Evolutionary conservation across 108 stramenopile species (phyloP).

Genomic region (Thalassiosira profunda): DNA sequence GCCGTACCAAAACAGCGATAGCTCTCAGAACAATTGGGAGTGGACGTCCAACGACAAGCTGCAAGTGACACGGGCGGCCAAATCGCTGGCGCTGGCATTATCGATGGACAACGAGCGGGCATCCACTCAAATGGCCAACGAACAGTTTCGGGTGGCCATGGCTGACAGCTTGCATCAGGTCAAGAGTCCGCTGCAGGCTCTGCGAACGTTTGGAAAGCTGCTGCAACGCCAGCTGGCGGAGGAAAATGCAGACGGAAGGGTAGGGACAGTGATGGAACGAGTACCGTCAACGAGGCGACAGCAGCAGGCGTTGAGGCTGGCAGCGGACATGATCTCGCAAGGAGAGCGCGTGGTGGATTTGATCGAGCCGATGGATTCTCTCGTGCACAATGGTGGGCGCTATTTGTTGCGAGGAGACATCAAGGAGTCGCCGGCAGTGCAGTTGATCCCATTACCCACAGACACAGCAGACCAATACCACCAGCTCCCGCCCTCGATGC

Average conservation of each 20-base stretch:
- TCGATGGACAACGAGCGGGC: conserved; percentile 81
- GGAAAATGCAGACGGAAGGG: conserved; percentile 7
- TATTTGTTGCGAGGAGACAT: conserved; percentile 36
- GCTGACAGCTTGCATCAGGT: conserved; percentile 87
- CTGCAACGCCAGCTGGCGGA: conserved; percentile 76
- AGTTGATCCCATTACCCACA: too few relatives aligned
- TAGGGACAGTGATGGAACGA: conserved; percentile 1
- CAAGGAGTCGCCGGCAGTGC: conserved; percentile 4
- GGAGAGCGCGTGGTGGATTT: conserved; percentile 85
- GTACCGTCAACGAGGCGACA: conserved; percentile 31
- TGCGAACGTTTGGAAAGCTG: conserved; percentile 85
- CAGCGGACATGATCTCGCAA: conserved; percentile 79
- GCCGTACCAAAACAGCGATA: conserved; percentile 24
- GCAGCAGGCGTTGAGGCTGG: conserved; percentile 63
- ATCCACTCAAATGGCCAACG: conserved; percentile 49
- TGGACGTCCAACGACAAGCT: conserved; percentile 72
- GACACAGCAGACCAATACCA: too few relatives aligned
- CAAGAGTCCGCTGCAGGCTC: conserved; percentile 90
- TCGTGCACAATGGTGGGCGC: conserved; percentile 39
- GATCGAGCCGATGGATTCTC: conserved; percentile 74
- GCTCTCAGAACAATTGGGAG: conserved; percentile 10
- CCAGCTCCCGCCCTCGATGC: conserved; percentile 20
- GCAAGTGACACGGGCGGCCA: conserved; percentile 75
- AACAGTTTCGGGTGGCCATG: conserved; percentile 57
- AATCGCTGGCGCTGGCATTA: conserved; percentile 79